These are phyloP conservation scores for Pythium plurisporium DNA, from an alignment of 352 stramenopile species.

Conservation along the genomic window DNA sequence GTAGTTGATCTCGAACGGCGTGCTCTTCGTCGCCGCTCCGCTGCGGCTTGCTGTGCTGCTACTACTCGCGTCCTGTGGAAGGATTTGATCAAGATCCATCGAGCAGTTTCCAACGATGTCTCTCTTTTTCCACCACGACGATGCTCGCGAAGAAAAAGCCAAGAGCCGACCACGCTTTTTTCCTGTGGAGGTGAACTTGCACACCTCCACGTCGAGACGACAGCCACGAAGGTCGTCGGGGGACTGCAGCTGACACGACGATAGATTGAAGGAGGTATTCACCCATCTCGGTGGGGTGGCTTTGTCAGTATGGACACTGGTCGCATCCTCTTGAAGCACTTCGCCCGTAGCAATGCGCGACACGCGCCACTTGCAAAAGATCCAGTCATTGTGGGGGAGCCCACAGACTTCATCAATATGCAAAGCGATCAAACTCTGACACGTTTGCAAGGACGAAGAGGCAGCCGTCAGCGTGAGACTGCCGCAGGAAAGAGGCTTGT, in stretches of 20 bases:
- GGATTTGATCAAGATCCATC: not conserved
- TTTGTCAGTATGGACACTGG: not conserved
- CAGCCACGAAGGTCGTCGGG: not conserved
- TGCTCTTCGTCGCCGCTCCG: not conserved
- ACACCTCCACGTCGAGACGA: not conserved
- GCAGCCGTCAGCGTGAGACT: not conserved
- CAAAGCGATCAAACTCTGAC: not conserved
- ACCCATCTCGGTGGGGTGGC: not conserved
- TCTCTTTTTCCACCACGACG: not conserved
- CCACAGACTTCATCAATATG: not conserved
- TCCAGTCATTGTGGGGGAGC: not conserved
- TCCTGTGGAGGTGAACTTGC: not conserved
- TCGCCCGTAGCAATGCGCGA: not conserved
- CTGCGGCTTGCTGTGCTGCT: not conserved
- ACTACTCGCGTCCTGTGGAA: not conserved
- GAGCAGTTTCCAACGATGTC: not conserved
- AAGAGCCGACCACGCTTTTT: not conserved
- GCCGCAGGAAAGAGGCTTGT: not conserved
- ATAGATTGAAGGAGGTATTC: not conserved
- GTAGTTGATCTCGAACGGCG: not conserved
- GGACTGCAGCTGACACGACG: not conserved
- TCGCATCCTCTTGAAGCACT: not conserved
- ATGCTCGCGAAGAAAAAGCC: not conserved
- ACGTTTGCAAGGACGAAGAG: too few species aligned
- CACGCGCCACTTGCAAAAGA: not conserved